phyloP scores from a whole-genome alignment of 768 basidiomycete genomes.

The Panellus pusillus region DNA sequence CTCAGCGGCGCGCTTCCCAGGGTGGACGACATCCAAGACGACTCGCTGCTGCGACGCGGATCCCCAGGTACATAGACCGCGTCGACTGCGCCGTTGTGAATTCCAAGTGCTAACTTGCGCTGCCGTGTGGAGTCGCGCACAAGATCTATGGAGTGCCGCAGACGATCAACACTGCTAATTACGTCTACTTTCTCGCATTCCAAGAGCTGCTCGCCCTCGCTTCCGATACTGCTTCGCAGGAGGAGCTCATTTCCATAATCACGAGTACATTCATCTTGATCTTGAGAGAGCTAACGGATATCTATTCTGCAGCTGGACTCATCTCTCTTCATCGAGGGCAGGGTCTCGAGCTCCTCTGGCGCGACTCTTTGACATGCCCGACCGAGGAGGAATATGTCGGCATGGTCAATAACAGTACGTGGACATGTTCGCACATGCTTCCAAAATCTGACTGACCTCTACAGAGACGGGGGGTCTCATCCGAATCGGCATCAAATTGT shows the following conservation, averaged over 20 bases:
- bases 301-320: conserved; percentile 49
- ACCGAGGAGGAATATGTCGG: conserved; percentile 91
- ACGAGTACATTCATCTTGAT: conserved; percentile 51
- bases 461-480: conserved; percentile 94
- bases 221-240: conserved; percentile 30
- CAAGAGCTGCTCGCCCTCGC: conserved; percentile 68
- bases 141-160: conserved; percentile 96
- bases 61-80: conserved; percentile 55
- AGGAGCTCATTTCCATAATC: conserved; percentile 67
- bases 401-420: conserved; percentile 95
- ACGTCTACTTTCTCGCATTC: conserved; percentile 93
- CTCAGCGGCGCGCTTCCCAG: conserved; percentile 37
- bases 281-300: not conserved
- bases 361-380: conserved; percentile 88
- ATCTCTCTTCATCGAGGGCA: conserved; percentile 93
- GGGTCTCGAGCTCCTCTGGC: conserved; percentile 92
- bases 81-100: not conserved
- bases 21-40: conserved; percentile 94
- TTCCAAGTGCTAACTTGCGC: not conserved
- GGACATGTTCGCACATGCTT: not conserved
- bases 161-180: conserved; percentile 96
- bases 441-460: not conserved
- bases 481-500: conserved; percentile 88
- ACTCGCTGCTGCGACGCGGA: conserved; percentile 83
- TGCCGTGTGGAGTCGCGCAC: conserved; percentile 68